phyloP scores from a whole-genome alignment of 2,329 filamentous ascomycete genomes.

The Geosmithia putterillii region DNA sequence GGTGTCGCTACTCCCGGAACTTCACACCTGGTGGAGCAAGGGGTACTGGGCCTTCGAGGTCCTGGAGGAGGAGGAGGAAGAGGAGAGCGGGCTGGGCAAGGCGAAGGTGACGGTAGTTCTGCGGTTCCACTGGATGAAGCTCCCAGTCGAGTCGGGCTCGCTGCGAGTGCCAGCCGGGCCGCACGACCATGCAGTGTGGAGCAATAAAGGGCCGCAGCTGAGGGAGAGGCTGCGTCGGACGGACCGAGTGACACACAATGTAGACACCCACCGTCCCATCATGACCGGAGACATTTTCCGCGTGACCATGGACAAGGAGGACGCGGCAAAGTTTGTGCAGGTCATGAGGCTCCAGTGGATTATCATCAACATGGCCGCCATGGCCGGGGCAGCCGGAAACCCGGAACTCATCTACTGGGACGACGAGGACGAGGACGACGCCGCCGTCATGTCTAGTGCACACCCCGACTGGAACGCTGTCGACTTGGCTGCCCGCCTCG shows the following conservation, averaged over 20 bases:
- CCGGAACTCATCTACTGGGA: not conserved
- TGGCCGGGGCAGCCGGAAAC: not conserved
- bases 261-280: not conserved
- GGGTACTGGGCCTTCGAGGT: not conserved
- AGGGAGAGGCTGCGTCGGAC: not conserved
- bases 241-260: not conserved
- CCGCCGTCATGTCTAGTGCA: too few relatives aligned
- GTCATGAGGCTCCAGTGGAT: not conserved
- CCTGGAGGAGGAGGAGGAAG: not conserved
- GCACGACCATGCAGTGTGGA: too few relatives aligned
- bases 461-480: too few relatives aligned
- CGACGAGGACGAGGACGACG: too few relatives aligned
- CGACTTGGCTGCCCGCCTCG: too few relatives aligned
- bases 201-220: too few relatives aligned
- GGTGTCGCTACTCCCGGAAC: not conserved
- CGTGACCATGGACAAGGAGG: not conserved
- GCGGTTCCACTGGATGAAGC: not conserved
- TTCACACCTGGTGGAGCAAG: not conserved
- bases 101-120: not conserved
- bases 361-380: not conserved
- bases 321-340: not conserved
- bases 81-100: not conserved
- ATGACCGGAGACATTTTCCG: not conserved
- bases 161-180: too few relatives aligned
- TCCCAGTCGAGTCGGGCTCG: too few relatives aligned